Evolutionary conservation across 208 protist genomes (phyloP).

Genomic region (Acanthamoeba healyi): DNA sequence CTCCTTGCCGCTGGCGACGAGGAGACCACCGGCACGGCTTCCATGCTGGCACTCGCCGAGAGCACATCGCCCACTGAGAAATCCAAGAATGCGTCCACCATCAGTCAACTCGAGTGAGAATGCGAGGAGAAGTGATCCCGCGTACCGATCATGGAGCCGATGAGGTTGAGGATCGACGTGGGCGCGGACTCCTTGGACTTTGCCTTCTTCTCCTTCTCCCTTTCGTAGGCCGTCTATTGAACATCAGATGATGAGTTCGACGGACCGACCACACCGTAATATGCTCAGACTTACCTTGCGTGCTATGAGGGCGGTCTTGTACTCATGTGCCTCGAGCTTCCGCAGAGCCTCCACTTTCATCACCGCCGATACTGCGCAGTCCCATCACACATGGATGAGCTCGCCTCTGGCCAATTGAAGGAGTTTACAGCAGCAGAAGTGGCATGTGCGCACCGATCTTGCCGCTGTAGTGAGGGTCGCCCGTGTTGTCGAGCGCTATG

Average conservation of each 20-base stretch:
- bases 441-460: slow-evolving; percentile 23
- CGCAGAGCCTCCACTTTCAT: slow-evolving; percentile 52
- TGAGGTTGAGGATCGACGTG: background rate
- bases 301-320: background rate
- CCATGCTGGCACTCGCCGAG: background rate
- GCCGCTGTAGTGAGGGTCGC: background rate
- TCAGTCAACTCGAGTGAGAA: background rate
- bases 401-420: background rate
- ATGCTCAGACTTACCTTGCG: background rate
- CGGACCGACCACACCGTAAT: background rate
- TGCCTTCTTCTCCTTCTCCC: background rate
- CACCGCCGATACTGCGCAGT: slow-evolving; percentile 21
- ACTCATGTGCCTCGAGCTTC: slow-evolving; percentile 15
- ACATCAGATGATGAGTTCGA: background rate
- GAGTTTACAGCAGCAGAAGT: too few species aligned
- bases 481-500: background rate
- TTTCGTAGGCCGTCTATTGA: background rate
- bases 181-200: background rate
- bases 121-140: background rate
- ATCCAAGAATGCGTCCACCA: background rate
- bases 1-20: background rate
- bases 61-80: background rate
- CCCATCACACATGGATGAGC: background rate
- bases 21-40: background rate
- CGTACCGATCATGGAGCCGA: background rate